Evolutionary conservation across 2,329 filamentous ascomycete genomes (phyloP).

Genomic region (Pseudonectria foliicola): DNA sequence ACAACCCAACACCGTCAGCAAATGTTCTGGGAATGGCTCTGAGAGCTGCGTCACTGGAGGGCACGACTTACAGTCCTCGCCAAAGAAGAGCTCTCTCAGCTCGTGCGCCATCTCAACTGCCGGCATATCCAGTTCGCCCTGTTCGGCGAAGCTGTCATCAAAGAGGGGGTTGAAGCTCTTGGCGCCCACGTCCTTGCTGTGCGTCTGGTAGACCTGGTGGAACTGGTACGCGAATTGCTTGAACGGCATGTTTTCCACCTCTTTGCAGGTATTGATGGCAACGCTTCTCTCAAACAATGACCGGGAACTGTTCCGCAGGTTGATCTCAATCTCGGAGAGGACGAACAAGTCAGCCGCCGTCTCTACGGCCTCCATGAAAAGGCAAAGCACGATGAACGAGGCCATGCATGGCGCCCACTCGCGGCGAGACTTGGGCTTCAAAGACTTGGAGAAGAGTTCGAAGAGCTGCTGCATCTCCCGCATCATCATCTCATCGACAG

Average conservation of each 20-base stretch:
- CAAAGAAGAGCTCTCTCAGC: constrained; percentile 38
- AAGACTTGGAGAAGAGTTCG: constrained; percentile 43
- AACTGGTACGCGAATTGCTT: constrained; percentile 55
- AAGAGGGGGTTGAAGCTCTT: constrained; percentile 51
- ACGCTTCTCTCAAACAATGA: constrained; percentile 34
- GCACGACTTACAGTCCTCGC: constrained; percentile 36
- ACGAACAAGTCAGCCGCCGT: constrained; percentile 46
- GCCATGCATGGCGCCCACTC: constrained; percentile 53
- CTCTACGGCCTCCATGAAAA: constrained; percentile 54
- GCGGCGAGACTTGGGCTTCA: constrained; percentile 45
- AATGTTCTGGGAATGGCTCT: constrained; percentile 4
- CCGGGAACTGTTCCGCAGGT: constrained; percentile 30
- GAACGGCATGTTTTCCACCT: constrained; percentile 53
- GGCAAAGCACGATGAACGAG: constrained; percentile 48
- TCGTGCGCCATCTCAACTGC: constrained; percentile 39
- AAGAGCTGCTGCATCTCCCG: constrained; percentile 46
- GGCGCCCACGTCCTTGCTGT: constrained; percentile 39
- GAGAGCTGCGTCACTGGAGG: constrained; percentile 3
- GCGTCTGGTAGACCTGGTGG: constrained; percentile 53
- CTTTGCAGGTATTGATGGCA: constrained; percentile 40
- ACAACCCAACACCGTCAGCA: constrained; percentile 11
- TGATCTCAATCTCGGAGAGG: constrained; percentile 43
- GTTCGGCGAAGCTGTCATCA: constrained; percentile 34
- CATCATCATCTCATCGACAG: constrained; percentile 48
- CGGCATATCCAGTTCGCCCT: constrained; percentile 39